Evolutionary conservation across 169 alveolate species (phyloP), one percentile per base, ranked within the genome.

Genomic region (Plasmodium ovale): DNA sequence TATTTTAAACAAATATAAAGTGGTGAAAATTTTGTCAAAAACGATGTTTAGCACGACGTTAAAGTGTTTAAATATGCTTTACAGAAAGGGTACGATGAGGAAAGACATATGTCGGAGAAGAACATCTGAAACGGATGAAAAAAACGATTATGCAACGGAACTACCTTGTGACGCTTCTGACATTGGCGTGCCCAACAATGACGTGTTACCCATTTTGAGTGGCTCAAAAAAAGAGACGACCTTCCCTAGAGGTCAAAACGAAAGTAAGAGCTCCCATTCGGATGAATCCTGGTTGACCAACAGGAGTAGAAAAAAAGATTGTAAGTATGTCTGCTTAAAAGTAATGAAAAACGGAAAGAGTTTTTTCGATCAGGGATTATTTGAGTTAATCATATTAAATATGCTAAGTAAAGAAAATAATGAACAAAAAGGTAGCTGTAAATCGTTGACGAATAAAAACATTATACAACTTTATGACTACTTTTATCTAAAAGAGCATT

Each of bases 331-430:
- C 16, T 96, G 98, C 71, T 92, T 97, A 95, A 96, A 98, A 93
- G 97, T 98, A 65, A 97, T 98, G 82, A 98, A 97, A 91, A 97
- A 96, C 89, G 97, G 97, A 77, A 97, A 97, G 93, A 97, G 96
- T 92, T 97, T 95, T 92, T 89, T 96, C 87, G 99, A 97, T 85
- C 97, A 97, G 84, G 92, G 97, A 39, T 87, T 97, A 58, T 98
- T 96, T 87, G 99, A 98, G 91, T 93, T 97, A 29, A 97, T 96
- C 88, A 72, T 94, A 33, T 89, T 92, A 49, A 88, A 85, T 70
- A 93, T 95, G 35, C 92, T 97, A 82, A 94, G 96, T 67, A 93
- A 92, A 51, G 94, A 96, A 56, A 93, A 96, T 73, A 93, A 94
- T 39, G 87, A 95, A 16, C 95, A 73, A 56, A 72, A 69, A 54